Evolutionary conservation across 2,329 filamentous ascomycete species (phyloP), one percentile per base, ranked within the genome.

Genomic region (Ciborinia camelliae): DNA sequence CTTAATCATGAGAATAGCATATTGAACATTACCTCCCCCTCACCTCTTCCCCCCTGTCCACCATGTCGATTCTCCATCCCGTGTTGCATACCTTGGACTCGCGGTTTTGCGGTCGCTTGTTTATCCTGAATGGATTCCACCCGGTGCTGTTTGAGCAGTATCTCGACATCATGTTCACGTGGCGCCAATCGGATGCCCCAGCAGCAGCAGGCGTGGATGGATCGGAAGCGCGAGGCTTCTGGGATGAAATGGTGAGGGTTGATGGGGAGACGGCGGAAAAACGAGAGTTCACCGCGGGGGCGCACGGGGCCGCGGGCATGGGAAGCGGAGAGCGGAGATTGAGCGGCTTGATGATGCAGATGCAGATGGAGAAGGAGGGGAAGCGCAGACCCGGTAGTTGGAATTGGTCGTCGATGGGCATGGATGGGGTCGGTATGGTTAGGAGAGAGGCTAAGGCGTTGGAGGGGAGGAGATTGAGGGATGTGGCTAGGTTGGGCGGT

Each of bases 11-110:
- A 2, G 85, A 93, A 60, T 81, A 83, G 15, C 82, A 92, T 69
- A 86, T 93, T 41, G 90, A 94, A 76, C 90, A 94, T 75, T 94
- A 92, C 72, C 20, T 63, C 6, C 51, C 61, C 10, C 61, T 63
- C 23, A n/a, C 51, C 2, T 88, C 87, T 4, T 89, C 92, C 72
- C 89, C 91, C 67, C 89, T 93, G 2, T 83, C 89, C 4, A 78
- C 86, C 7, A 62, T 51, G 30, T 64, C 62, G 3, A 64, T 90
- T 88, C 81, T 90, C 90, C 2, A 85, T 91, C 18, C 79, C 92
- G 50, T 84, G 89, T 73, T 90, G 54, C 51, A 65, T 48, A 30
- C 63, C 15, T 12, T 55, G 15, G 28, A 61, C 30, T 37, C 65
- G 62, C 62, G 64, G 3, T 63, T 68, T 39, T 66, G 66, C 35